Percentiles rank a stretch among this genome's conserved stretches.
Conservation (phyloP, 805 yeast species). For the Metschnikowia santaceciliae region DNA sequence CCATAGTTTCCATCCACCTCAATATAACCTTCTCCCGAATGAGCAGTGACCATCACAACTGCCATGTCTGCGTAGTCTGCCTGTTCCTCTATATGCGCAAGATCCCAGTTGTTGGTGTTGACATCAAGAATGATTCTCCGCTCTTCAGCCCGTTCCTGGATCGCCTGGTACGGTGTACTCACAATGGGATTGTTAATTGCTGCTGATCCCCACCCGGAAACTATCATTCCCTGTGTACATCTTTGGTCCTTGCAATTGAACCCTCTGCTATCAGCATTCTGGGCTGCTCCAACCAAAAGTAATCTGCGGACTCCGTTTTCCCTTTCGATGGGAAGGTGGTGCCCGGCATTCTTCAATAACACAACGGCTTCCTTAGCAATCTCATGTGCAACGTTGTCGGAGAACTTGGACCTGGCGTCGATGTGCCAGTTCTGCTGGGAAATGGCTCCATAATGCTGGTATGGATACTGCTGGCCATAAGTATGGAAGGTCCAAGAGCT, state of each 20-base stretch:
- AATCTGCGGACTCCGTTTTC: slow-evolving; percentile 40
- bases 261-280: slow-evolving; percentile 49
- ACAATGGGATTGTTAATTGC: slow-evolving; percentile 53
- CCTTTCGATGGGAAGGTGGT: slow-evolving; percentile 47
- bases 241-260: slow-evolving; percentile 51
- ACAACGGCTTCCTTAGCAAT: slow-evolving; percentile 58
- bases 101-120: slow-evolving; percentile 44
- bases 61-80: slow-evolving; percentile 51
- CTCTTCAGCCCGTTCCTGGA: slow-evolving; percentile 43
- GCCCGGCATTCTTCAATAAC: slow-evolving; percentile 50
- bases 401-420: slow-evolving; percentile 47
- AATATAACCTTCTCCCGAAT: slow-evolving; percentile 58
- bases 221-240: slow-evolving; percentile 50
- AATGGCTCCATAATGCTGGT: slow-evolving; percentile 52
- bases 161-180: slow-evolving; percentile 56
- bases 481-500: slow-evolving; percentile 58
- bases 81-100: slow-evolving; percentile 39
- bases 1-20: slow-evolving; percentile 58
- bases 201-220: slow-evolving; percentile 66
- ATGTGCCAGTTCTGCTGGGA: slow-evolving; percentile 51
- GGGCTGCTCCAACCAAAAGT: slow-evolving; percentile 50
- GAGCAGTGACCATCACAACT: slow-evolving; percentile 50
- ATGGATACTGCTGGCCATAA: slow-evolving; percentile 51
- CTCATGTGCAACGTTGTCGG: slow-evolving; percentile 46
- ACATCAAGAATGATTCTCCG: slow-evolving; percentile 45